phyloP scores from a whole-genome alignment of 768 basidiomycete genomes.

The Calocybe indica region DNA sequence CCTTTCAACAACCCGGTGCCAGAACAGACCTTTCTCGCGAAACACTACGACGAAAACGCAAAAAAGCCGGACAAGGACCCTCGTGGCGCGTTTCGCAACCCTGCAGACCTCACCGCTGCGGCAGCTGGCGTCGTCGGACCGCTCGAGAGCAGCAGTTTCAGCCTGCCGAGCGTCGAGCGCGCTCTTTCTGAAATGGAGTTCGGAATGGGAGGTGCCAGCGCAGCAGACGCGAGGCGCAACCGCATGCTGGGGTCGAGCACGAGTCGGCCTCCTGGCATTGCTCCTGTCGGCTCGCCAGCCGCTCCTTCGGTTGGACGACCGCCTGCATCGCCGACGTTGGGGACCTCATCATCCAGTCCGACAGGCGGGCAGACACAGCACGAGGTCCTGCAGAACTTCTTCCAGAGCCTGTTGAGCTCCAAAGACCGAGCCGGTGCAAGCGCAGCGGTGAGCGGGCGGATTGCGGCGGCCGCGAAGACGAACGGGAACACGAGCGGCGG shows the following conservation, averaged over 20 bases:
- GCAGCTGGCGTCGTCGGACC: slow-evolving; percentile 87
- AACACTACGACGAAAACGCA: slow-evolving; percentile 87
- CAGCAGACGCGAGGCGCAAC: slow-evolving; percentile 16
- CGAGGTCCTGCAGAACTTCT: slow-evolving; percentile 83
- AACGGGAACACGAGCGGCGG: slow-evolving; percentile 27
- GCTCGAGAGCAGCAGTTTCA: slow-evolving; percentile 82
- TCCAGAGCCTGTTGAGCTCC: slow-evolving; percentile 72
- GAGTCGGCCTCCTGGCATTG: slow-evolving; percentile 31
- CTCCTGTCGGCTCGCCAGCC: slow-evolving; percentile 29
- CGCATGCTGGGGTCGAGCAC: slow-evolving; percentile 17
- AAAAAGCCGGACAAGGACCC: slow-evolving; percentile 90
- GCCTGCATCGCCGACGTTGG: slow-evolving; percentile 33
- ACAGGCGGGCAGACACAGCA: slow-evolving; percentile 64
- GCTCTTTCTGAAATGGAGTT: slow-evolving; percentile 87
- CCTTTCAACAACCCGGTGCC: slow-evolving; percentile 77
- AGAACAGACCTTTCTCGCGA: slow-evolving; percentile 87
- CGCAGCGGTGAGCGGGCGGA: slow-evolving; percentile 7
- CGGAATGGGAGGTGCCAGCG: slow-evolving; percentile 29
- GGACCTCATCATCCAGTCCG: slow-evolving; percentile 32
- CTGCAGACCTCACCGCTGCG: slow-evolving; percentile 49
- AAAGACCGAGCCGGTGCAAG: slow-evolving; percentile 45
- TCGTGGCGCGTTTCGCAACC: slow-evolving; percentile 79
- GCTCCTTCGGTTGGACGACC: slow-evolving; percentile 24
- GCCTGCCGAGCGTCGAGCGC: slow-evolving; percentile 80
- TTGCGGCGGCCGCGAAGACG: slow-evolving; percentile 20